A percentile compares a stretch with the other conserved stretches of the same genome.
Evolutionary conservation across 2,329 filamentous ascomycete species (phyloP).

Genomic region (Ceratocystiopsis minuta): DNA sequence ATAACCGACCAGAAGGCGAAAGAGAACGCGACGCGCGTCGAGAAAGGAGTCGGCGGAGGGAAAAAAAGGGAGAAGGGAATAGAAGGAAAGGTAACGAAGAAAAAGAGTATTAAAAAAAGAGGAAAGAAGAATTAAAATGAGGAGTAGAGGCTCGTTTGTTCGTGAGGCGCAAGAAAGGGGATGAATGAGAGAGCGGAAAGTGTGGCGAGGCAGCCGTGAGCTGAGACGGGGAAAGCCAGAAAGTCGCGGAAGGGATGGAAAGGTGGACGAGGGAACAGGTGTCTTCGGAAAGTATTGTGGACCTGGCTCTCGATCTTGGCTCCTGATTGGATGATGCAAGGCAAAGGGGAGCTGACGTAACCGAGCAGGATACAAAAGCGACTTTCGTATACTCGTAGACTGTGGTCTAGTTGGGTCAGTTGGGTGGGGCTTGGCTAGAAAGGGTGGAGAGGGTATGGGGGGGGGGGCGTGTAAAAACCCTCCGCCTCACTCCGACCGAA

Average conservation of each 20-base stretch:
- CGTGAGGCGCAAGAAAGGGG: slow-evolving; percentile 1
- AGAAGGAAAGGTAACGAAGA: slow-evolving; percentile 1
- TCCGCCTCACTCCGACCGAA: too few species aligned
- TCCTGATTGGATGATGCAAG: slow-evolving; percentile 8
- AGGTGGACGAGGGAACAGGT: not conserved
- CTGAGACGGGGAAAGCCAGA: slow-evolving; percentile 4
- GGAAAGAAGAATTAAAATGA: not conserved
- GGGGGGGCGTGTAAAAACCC: too few species aligned
- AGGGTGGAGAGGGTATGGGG: too few species aligned
- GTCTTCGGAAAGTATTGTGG: not conserved
- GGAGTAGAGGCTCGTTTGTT: not conserved
- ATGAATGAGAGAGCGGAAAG: not conserved
- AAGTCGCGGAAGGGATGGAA: slow-evolving; percentile 3
- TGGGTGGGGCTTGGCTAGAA: too few species aligned
- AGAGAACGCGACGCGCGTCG: slow-evolving; percentile 2
- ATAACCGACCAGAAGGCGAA: slow-evolving; percentile 27
- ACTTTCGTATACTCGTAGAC: slow-evolving; percentile 2
- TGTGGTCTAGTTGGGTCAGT: too few species aligned
- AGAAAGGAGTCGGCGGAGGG: not conserved
- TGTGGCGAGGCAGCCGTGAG: slow-evolving; percentile 8
- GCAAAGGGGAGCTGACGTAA: slow-evolving; percentile 10
- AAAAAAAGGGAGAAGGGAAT: not conserved
- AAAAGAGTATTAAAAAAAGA: not conserved
- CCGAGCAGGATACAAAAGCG: slow-evolving; percentile 1
- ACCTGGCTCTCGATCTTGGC: too few species aligned